Base-by-base conservation (phyloP, 225 moss, liverwort and hornwort species). In the Antitrichia curtipendula region DNA sequence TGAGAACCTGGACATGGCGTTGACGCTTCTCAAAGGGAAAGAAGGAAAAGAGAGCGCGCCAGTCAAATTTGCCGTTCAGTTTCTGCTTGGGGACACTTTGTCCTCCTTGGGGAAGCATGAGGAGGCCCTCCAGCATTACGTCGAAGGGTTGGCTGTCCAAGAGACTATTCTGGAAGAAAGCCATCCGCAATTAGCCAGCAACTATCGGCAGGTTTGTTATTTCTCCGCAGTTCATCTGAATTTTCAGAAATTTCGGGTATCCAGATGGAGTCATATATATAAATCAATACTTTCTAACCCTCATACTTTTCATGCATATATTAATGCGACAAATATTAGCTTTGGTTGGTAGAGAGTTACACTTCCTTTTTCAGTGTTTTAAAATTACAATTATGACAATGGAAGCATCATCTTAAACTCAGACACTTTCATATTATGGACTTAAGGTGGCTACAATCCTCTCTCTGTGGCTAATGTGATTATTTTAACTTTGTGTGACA, bases 181-280 rank as follows among this genome's bases (percentile, higher is more conserved):
- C 87, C 97, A 98, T 86, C 91, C 93, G 28, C 97, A 95, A 83
- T 82, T 97, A 53, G 98, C 95, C 80, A 94, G 87, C 86, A 96
- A 95, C 70, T 97, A 95, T 83, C 91, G 96, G 50, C 95, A 95
- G 92, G 89, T 97, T 43, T 65, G 86, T 86, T 74, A 19, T 53
- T 24, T 64, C 52, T 62, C 40, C 40, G 29, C 63, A 31, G 38
- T 63, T 17, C 63, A 53, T 75, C 53, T 84, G 45, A 61, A n/a
- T 59, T 50, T 73, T 84, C 21, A 47, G 18, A 73, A 59, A 47
- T 72, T 52, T 73, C 73, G 47, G 36, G 60, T 84, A 47, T 29
- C 20, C 53, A 53, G 53, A 82, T 82, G 14, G 38, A 82, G 68
- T 54, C 28, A 29, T 32, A 23, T 68, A 24, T 27, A 29, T 47